Conservation (phyloP, 768 basidiomycete species). For the Arthromyces matolae region DNA sequence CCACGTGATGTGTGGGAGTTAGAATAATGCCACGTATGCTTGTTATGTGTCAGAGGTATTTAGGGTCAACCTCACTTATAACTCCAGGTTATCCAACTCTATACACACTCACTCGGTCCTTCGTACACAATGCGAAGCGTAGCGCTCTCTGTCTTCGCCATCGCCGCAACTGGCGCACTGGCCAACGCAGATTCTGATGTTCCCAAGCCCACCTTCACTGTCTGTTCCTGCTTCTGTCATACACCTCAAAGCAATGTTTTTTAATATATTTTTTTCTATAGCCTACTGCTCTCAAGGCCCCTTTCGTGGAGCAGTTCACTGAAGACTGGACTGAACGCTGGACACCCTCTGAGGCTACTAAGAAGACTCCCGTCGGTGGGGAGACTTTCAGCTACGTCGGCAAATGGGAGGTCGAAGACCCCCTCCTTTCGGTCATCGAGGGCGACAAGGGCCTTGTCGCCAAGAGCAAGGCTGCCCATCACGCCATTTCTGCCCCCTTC, state of each 20-base stretch:
- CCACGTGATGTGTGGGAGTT: conserved; percentile 41
- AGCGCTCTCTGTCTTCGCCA: conserved; percentile 73
- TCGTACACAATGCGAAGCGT: conserved; percentile 86
- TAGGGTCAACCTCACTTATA: conserved; percentile 27
- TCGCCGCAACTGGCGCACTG: conserved; percentile 60
- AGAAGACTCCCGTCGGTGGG: conserved; percentile 93
- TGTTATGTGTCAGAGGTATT: conserved; percentile 26
- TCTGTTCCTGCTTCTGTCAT: conserved; percentile 28
- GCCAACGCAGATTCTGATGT: conserved; percentile 51
- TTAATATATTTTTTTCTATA: conserved; percentile 27
- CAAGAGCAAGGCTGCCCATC: conserved; percentile 96
- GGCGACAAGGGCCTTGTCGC: conserved; percentile 93
- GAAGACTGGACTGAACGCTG: conserved; percentile 88
- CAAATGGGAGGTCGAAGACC: conserved; percentile 94
- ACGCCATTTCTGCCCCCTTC: conserved; percentile 97
- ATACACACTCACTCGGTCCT: conserved; percentile 48
- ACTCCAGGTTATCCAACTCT: conserved; percentile 28
- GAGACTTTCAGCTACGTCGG: conserved; percentile 98
- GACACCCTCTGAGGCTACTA: conserved; percentile 96
- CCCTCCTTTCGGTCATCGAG: conserved; percentile 66
- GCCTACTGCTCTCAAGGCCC: conserved; percentile 77
- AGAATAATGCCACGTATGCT: conserved; percentile 42
- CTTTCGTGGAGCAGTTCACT: conserved; percentile 96
- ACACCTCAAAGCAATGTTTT: conserved; percentile 11
- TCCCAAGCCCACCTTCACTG: conserved; percentile 68